Evolutionary conservation across 1,139 yeast genomes (phyloP).

Genomic region (Debaryomyces psychrophilus): DNA sequence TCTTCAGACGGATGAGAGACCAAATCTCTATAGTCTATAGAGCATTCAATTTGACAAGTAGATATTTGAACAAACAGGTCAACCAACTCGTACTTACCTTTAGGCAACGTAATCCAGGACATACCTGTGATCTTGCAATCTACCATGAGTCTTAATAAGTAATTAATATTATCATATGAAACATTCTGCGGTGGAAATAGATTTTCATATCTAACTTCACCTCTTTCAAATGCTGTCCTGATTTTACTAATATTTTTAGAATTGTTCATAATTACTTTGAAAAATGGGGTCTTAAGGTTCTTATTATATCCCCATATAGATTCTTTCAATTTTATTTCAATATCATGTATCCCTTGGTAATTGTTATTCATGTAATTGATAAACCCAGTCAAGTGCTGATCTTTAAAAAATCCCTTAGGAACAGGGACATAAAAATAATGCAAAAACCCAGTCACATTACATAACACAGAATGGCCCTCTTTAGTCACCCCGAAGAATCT

Average conservation of each 20-base stretch:
- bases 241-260: slow-evolving; percentile 67
- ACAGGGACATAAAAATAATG: slow-evolving; percentile 94
- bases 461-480: slow-evolving; percentile 83
- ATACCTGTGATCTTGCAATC: slow-evolving; percentile 93
- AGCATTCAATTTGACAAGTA: slow-evolving; percentile 83
- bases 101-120: slow-evolving; percentile 96
- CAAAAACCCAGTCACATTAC: slow-evolving; percentile 84
- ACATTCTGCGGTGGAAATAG: slow-evolving; percentile 62
- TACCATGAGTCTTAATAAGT: slow-evolving; percentile 82
- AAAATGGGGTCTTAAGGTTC: slow-evolving; percentile 73
- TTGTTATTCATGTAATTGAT: slow-evolving; percentile 50
- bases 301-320: slow-evolving; percentile 95
- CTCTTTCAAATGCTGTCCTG: slow-evolving; percentile 82
- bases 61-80: slow-evolving; percentile 50
- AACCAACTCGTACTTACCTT: slow-evolving; percentile 61
- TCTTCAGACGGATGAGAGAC: slow-evolving; percentile 88
- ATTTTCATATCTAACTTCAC: slow-evolving; percentile 68
- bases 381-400: slow-evolving; percentile 54
- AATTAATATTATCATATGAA: slow-evolving; percentile 89
- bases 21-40: slow-evolving; percentile 66
- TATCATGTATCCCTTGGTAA: slow-evolving; percentile 59
- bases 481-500: slow-evolving; percentile 92
- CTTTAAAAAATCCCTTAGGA: slow-evolving; percentile 71
- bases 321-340: slow-evolving; percentile 72
- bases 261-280: slow-evolving; percentile 70